Evolutionary conservation across 495 filamentous ascomycete species (phyloP), one percentile per base, ranked within the genome.

Genomic region (Copromyces sp.): DNA sequence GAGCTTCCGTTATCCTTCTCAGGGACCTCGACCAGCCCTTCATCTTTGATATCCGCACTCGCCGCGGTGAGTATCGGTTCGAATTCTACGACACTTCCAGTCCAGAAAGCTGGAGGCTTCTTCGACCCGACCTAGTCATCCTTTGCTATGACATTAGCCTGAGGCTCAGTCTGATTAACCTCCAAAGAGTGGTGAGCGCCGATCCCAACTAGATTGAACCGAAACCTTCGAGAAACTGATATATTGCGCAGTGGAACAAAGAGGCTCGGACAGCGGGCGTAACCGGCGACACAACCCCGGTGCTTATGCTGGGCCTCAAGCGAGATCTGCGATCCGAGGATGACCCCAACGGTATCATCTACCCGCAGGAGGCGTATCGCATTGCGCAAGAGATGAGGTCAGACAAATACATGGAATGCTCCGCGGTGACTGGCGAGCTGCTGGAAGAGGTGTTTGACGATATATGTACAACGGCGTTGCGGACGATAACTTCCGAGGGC

Each of bases 351-450:
- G 89, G 87, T 4, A 86, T 90, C 41, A 91, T 93, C 38, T 90
- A 91, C 73, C 92, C 91, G 39, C 88, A 92, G 77, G 90, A 93
- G 78, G 90, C 86, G 2, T 89, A 94, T 75, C 83, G 84, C n/a
- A 84, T 93, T 41, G 91, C 94, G 14, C 92, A 94, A 77, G 91
- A 92, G 78, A 88, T 96, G 82, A 84, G 92, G 68, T 93, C 90
- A 79, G 94, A 97, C 86, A 87, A 89, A 53, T 97, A 97, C 82
- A 91, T 93, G 68, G 94, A 97, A 78, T 97, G 94, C 80, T 95
- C 93, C 17, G 93, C 94, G 40, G 80, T 91, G 35, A 96, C 93
- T n/a, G 94, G 94, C 4, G 93, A 97, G 81, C 81, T 94, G 70
- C 81, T 94, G 71, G 79, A 83, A 72, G 87, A 92, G 79, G 89